A percentile compares a stretch with the other conserved stretches of the same genome.
These are phyloP conservation scores for Clausena lansium DNA, from an alignment of 345 rosid species.

Conservation along the genomic window DNA sequence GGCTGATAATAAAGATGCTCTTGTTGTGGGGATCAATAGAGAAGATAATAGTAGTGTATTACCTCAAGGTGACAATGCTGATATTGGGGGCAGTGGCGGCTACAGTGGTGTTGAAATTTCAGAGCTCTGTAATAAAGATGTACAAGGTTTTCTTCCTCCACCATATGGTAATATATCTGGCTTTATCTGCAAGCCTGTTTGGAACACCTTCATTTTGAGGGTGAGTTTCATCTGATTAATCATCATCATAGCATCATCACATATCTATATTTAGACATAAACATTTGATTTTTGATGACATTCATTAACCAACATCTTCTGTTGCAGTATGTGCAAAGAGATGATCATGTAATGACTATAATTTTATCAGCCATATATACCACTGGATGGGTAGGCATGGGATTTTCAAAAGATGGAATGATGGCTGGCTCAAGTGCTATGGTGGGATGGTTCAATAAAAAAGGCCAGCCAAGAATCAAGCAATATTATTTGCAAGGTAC, in stretches of 20 bases:
- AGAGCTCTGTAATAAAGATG: slow-evolving; percentile 56
- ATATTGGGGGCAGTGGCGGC: background rate
- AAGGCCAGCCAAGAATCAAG: slow-evolving; percentile 71
- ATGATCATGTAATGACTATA: slow-evolving; percentile 63
- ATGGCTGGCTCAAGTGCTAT: slow-evolving; percentile 92
- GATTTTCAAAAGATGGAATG: slow-evolving; percentile 81
- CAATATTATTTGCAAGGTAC: slow-evolving; percentile 78
- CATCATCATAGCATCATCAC: background rate
- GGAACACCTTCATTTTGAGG: slow-evolving; percentile 79
- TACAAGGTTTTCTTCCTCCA: slow-evolving; percentile 63
- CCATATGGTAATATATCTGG: slow-evolving; percentile 70
- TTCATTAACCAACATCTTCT: background rate
- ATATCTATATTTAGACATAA: background rate
- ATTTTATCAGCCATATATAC: slow-evolving; percentile 77
- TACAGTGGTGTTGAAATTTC: slow-evolving; percentile 14
- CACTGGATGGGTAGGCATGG: slow-evolving; percentile 91
- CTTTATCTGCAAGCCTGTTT: slow-evolving; percentile 59
- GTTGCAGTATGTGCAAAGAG: slow-evolving; percentile 62
- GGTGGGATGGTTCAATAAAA: slow-evolving; percentile 79
- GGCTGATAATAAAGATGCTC: slow-evolving; percentile 17
- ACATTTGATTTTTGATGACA: background rate
- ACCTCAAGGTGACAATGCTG: background rate
- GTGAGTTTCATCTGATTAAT: slow-evolving; percentile 34
- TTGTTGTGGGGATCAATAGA: background rate
- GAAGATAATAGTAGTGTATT: background rate